Conservation (phyloP, 148 eudicot species). For the Diospyros lotus region DNA sequence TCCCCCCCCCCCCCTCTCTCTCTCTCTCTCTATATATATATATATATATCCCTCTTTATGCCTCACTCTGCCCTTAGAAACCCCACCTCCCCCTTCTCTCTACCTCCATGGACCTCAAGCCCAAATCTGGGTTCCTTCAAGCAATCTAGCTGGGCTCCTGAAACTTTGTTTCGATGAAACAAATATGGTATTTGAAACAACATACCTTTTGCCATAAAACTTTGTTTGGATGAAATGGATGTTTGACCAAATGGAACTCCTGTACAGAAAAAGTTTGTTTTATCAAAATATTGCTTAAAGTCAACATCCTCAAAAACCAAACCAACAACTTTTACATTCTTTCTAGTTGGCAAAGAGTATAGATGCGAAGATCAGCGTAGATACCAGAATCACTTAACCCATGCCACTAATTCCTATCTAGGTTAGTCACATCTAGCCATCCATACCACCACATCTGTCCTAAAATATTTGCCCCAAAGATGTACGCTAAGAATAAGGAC, state of each 20-base stretch:
- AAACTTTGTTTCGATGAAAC: not conserved
- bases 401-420: not conserved
- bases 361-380: not conserved
- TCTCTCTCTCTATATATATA: too few species aligned
- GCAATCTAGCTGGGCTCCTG: too few species aligned
- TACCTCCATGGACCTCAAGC: too few species aligned
- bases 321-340: slow-evolving; percentile 11
- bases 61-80: too few species aligned
- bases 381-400: not conserved
- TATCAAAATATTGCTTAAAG: slow-evolving; percentile 34
- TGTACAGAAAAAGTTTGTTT: slow-evolving; percentile 55
- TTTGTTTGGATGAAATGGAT: slow-evolving; percentile 75
- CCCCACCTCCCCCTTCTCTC: too few species aligned
- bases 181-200: slow-evolving; percentile 13
- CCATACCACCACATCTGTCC: not conserved
- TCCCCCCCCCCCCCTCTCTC: too few species aligned
- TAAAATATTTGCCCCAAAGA: not conserved
- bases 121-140: too few species aligned
- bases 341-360: slow-evolving; percentile 1
- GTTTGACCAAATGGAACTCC: slow-evolving; percentile 77
- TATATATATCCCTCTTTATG: too few species aligned
- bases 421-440: not conserved
- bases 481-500: not conserved
- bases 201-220: slow-evolving; percentile 89
- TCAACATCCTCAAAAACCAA: slow-evolving; percentile 14